Conservation (phyloP, 495 filamentous ascomycete species). For the Penicillium bovifimosum region DNA sequence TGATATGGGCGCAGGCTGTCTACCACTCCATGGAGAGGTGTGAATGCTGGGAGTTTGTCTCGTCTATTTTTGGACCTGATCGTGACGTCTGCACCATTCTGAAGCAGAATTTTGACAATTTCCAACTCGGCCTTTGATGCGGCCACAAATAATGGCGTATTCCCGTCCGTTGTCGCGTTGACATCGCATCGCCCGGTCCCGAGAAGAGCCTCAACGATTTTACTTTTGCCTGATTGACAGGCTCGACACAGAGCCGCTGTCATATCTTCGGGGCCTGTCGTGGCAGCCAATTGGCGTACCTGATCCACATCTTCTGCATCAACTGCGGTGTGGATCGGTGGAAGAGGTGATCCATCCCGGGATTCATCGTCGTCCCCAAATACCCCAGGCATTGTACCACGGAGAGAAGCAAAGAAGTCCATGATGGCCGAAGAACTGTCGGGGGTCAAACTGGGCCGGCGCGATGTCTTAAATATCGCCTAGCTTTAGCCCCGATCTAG, state of each 20-base stretch:
- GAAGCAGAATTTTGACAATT: background rate
- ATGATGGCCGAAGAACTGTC: background rate
- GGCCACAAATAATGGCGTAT: conserved; percentile 5
- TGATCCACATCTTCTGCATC: conserved; percentile 1
- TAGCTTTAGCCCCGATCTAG: background rate
- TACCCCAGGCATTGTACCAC: background rate
- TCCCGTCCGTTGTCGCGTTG: background rate
- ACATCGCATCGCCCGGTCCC: conserved; percentile 5
- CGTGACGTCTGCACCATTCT: background rate
- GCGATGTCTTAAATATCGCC: background rate
- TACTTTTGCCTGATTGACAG: background rate
- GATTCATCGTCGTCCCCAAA: background rate
- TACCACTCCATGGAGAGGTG: background rate
- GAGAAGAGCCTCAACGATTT: background rate
- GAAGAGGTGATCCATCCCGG: background rate
- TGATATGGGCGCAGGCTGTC: background rate
- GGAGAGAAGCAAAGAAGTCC: background rate
- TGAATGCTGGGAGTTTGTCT: background rate
- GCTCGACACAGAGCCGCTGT: conserved; percentile 1
- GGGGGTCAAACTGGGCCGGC: background rate
- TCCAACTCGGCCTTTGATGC: background rate
- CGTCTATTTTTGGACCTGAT: background rate
- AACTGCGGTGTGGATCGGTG: conserved; percentile 2
- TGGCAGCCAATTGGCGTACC: background rate
- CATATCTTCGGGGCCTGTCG: conserved; percentile 1